A percentile compares a stretch with the other conserved stretches of the same genome.
Conservation (phyloP, 1,139 yeast species). For the Saccharomyces uvarum region DNA sequence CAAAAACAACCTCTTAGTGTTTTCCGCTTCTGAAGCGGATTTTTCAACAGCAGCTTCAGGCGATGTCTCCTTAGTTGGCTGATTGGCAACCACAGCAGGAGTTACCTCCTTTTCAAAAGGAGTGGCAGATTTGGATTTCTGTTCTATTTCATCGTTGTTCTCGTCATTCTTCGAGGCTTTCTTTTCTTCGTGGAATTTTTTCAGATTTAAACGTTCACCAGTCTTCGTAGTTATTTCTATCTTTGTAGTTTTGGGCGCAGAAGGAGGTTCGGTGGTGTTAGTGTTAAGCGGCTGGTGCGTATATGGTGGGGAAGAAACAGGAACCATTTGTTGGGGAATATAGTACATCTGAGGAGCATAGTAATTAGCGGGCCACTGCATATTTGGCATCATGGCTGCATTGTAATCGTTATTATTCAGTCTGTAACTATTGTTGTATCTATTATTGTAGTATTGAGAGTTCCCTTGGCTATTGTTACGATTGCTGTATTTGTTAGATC, state of each 20-base stretch:
- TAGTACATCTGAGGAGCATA: conserved; percentile 22
- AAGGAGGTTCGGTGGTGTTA: not conserved
- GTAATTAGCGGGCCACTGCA: conserved; percentile 21
- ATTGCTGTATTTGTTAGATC: not conserved
- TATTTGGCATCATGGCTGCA: conserved; percentile 5
- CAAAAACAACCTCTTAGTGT: conserved; percentile 17
- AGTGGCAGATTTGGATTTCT: conserved; percentile 6
- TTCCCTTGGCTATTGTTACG: not conserved
- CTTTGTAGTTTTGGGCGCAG: conserved; percentile 20
- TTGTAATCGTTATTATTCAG: conserved; percentile 4
- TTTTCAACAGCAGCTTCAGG: conserved; percentile 1
- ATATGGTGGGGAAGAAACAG: conserved; percentile 7
- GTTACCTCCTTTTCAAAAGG: conserved; percentile 9
- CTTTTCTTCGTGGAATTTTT: conserved; percentile 22
- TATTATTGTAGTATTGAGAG: not conserved
- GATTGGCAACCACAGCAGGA: not conserved
- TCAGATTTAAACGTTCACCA: conserved; percentile 29
- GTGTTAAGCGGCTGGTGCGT: conserved; percentile 8
- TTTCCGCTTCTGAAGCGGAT: conserved; percentile 9
- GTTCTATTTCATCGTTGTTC: not conserved
- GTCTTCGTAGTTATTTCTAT: conserved; percentile 32
- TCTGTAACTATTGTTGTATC: conserved; percentile 4
- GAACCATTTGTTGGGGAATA: conserved; percentile 18
- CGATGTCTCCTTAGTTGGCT: not conserved
- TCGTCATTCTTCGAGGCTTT: not conserved